Base-by-base conservation (phyloP, 106 monocot species). In the Iris macrosiphon region DNA sequence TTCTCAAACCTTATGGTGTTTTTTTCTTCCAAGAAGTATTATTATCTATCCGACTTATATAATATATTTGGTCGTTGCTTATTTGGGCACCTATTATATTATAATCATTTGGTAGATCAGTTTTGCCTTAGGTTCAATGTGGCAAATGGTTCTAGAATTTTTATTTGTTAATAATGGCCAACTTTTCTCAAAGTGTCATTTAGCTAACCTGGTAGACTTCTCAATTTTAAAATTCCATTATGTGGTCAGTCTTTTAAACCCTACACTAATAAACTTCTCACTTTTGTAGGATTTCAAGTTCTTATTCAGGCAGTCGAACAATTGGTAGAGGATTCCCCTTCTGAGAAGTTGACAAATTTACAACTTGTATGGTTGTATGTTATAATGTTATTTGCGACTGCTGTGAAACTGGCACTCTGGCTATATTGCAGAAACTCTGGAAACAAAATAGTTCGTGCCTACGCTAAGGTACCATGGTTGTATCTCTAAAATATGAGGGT, bases 361-460 rank as follows among this genome's bases (percentile, higher is more conserved):
- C 89, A 96, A 35, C 51, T 96, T 33, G 34, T 77, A 5, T 89
- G 85, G 89, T 49, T 89, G 23, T 95, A 85, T 67, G 46, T 79
- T 2, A 89, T 96, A 53, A 96, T 86, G 89, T 44, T 96, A 61
- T 62, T 70, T 40, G 95, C 95, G 25, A 86, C 82, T 40, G 72
- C 44, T 10, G 85, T 96, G 39, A 96, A 96, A 69, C 76, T 96
- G 31, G 75, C 68, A 17, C 85, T 96, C 3, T 96, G 89, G 85
- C 54, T 96, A 17, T 96, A 86, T 27, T 96, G 89, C 45, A 79
- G 66, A 68, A 79, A 58, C 8, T 96, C 89, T 12, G 74, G 82
- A 21, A 83, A 96, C 68, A 64, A 76, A 29, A 89, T 96, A 17
- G 95, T 96, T 21, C 81, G 75, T 31, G 85, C 89, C 2, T 96